These are phyloP conservation scores for Corylus americana DNA, from an alignment of 306 rosid species.

Conservation along the genomic window DNA sequence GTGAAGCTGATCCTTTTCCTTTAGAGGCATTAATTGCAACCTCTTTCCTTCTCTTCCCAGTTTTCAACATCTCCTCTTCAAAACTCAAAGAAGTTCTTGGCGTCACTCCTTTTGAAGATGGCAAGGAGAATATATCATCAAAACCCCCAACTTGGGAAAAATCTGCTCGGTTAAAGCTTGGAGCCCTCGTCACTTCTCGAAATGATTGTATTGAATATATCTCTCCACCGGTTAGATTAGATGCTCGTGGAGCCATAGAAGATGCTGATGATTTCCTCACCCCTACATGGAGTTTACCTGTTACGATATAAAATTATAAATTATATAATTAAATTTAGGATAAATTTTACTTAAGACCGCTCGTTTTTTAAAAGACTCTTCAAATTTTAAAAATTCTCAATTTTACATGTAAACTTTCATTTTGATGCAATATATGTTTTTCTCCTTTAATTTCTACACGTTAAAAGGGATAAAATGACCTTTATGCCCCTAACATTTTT, in stretches of 20 bases:
- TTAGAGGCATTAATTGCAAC: not conserved
- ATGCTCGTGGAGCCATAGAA: constrained; percentile 15
- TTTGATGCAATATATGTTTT: no score
- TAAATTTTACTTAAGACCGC: no score
- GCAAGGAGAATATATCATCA: not conserved
- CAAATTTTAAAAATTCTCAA: no score
- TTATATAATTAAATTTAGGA: no score
- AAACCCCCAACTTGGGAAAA: not conserved
- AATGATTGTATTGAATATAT: constrained; percentile 13
- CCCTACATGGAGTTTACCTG: constrained; percentile 7
- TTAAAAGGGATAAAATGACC: no score
- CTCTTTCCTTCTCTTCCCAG: constrained; percentile 7
- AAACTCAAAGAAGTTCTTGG: constrained; percentile 11
- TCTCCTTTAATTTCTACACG: no score
- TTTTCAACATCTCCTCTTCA: not conserved
- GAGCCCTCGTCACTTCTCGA: constrained; percentile 13
- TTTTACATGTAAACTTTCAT: no score
- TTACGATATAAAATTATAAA: no score
- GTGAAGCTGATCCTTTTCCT: not conserved
- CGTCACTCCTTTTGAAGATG: constrained; percentile 1
- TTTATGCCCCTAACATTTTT: no score
- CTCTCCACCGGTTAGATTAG: constrained; percentile 13
- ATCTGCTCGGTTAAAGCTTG: not conserved
- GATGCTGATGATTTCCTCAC: constrained; percentile 13
- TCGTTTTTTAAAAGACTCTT: no score